These are phyloP conservation scores for Globisporangium megalacanthum DNA, from an alignment of 352 stramenopile species.

Conservation along the genomic window DNA sequence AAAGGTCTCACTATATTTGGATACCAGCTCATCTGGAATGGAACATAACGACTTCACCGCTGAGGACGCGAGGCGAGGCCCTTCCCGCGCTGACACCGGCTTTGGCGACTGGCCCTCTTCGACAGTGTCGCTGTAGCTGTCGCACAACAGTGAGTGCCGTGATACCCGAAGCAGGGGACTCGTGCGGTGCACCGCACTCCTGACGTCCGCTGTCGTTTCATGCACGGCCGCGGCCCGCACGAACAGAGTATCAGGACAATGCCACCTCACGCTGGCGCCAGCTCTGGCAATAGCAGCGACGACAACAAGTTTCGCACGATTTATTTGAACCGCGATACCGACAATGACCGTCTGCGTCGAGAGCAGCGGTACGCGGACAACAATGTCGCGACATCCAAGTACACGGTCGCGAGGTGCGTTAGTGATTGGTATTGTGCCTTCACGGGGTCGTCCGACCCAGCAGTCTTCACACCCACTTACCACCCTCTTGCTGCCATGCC, in stretches of 20 bases:
- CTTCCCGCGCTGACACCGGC: too few relatives aligned
- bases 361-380: conserved; percentile 56
- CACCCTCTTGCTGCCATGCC: neutral
- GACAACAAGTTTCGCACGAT: conserved; percentile 32
- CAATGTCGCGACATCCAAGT: conserved; percentile 88
- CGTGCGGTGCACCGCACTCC: neutral
- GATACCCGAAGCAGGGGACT: too few relatives aligned
- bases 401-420: conserved; percentile 74
- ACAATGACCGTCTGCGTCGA: conserved; percentile 49
- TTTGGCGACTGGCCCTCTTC: too few relatives aligned
- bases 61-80: too few relatives aligned
- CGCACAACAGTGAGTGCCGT: too few relatives aligned
- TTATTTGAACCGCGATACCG: conserved; percentile 50
- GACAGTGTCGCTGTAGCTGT: too few relatives aligned
- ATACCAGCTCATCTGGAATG: too few relatives aligned
- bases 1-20: too few relatives aligned
- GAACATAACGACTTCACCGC: too few relatives aligned
- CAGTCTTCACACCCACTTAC: neutral
- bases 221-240: conserved; percentile 3
- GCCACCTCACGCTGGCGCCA: conserved; percentile 4
- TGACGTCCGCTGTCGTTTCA: neutral
- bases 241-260: conserved; percentile 4
- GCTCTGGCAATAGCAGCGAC: conserved; percentile 2
- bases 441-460: neutral
- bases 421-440: neutral